Percentiles rank a stretch among this genome's conserved stretches.
Conservation (phyloP, 108 stramenopile genomes). For the Stephanodiscus minutulus region DNA sequence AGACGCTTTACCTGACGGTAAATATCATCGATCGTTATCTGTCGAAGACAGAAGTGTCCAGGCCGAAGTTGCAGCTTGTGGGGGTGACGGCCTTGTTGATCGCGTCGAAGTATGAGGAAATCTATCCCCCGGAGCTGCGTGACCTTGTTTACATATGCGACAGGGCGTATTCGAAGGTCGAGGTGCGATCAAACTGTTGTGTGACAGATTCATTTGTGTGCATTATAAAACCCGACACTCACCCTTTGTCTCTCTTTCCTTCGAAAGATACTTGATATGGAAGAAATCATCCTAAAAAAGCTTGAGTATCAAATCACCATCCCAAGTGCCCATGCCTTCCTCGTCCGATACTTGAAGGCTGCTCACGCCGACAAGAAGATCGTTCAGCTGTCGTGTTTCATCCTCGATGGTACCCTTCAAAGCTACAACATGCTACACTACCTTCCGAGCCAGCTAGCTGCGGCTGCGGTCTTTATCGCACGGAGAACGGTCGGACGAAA, state of each 20-base stretch:
- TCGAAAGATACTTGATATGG: conserved; percentile 89
- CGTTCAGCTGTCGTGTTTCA: conserved; percentile 84
- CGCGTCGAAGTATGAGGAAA: conserved; percentile 99
- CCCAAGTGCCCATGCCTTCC: conserved; percentile 89
- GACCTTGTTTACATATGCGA: conserved; percentile 99
- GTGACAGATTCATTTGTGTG: background rate
- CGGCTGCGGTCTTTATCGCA: conserved; percentile 88
- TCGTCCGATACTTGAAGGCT: conserved; percentile 92
- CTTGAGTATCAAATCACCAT: conserved; percentile 87
- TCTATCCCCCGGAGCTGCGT: conserved; percentile 95
- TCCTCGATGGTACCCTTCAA: conserved; percentile 89
- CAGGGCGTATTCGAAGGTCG: conserved; percentile 89
- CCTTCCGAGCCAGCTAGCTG: conserved; percentile 89
- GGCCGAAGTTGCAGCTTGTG: conserved; percentile 96
- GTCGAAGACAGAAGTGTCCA: conserved; percentile 59
- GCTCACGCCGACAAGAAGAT: conserved; percentile 85
- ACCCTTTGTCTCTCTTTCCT: background rate
- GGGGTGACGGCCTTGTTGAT: conserved; percentile 96
- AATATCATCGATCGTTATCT: conserved; percentile 98
- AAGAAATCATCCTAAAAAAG: conserved; percentile 81
- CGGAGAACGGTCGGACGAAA: conserved; percentile 70
- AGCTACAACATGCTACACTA: conserved; percentile 83
- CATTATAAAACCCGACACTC: background rate
- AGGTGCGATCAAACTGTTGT: conserved; percentile 38
- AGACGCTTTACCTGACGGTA: conserved; percentile 96